Evolutionary conservation across 257 asterid genomes (phyloP).

Genomic region (Solanum peruvianum): DNA sequence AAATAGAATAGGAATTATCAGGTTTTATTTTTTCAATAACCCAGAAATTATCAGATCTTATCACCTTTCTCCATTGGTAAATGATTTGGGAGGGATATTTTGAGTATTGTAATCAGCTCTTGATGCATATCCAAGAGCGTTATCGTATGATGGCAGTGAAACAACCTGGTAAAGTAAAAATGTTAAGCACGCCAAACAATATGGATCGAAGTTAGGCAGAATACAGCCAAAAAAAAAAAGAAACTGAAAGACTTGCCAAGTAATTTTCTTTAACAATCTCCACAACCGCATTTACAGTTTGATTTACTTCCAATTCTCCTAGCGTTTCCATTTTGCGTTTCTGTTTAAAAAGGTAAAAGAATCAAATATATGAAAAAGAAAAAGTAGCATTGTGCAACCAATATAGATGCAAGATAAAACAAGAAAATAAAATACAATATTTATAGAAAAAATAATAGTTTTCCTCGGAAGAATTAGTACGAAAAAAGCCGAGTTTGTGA

Average conservation of each 20-base stretch:
- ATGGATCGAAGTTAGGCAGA: neutral
- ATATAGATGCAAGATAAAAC: neutral
- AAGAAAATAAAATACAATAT: neutral
- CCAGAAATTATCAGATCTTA: neutral
- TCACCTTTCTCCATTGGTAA: conserved; percentile 77
- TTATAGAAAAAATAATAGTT: neutral
- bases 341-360: conserved; percentile 22
- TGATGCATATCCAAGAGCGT: conserved; percentile 73
- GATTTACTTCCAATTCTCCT: conserved; percentile 59
- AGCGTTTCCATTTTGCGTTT: conserved; percentile 63
- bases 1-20: neutral
- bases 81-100: conserved; percentile 45
- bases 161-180: conserved; percentile 46
- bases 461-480: neutral
- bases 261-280: conserved; percentile 88
- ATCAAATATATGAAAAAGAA: neutral
- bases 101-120: conserved; percentile 80
- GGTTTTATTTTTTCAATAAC: neutral
- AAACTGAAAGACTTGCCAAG: conserved; percentile 36
- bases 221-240: neutral
- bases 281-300: conserved; percentile 58
- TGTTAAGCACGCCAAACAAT: neutral
- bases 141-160: conserved; percentile 55
- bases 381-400: neutral
- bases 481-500: neutral